Percentiles rank a stretch among this genome's conserved stretches.
phyloP scores from a whole-genome alignment of 257 asterid genomes.

The Rauvolfia tetraphylla region DNA sequence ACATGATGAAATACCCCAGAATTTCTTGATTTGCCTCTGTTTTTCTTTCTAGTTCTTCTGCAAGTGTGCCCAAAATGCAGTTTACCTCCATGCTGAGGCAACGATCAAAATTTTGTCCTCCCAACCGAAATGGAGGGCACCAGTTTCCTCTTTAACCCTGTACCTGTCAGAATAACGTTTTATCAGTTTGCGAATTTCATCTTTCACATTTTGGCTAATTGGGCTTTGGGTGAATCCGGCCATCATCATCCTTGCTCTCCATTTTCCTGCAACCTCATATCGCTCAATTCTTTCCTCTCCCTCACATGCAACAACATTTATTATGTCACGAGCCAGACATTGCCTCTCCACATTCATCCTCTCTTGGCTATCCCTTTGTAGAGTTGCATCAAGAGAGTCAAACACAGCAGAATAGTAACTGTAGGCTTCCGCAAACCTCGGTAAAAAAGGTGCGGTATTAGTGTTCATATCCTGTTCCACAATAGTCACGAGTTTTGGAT shows the following conservation, averaged over 20 bases:
- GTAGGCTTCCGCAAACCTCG: constrained; percentile 77
- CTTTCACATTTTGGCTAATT: constrained; percentile 51
- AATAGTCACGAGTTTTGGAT: constrained; percentile 76
- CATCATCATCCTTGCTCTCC: constrained; percentile 98
- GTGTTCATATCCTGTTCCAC: constrained; percentile 93
- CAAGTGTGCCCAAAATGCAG: neutral
- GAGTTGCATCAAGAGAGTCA: constrained; percentile 83
- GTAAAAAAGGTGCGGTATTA: constrained; percentile 75
- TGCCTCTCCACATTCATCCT: constrained; percentile 86
- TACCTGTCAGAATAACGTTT: constrained; percentile 63
- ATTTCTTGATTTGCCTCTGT: neutral
- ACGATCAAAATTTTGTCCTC: constrained; percentile 74
- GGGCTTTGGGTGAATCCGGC: constrained; percentile 77
- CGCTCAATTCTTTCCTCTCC: constrained; percentile 91
- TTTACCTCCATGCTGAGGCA: constrained; percentile 75
- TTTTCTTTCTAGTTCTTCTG: neutral
- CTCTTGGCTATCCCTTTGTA: constrained; percentile 68
- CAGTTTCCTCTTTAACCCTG: constrained; percentile 60
- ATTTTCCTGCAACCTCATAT: constrained; percentile 91
- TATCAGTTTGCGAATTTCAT: constrained; percentile 56
- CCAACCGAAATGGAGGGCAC: constrained; percentile 92
- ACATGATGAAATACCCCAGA: neutral
- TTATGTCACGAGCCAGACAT: constrained; percentile 87
- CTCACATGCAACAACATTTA: constrained; percentile 84
- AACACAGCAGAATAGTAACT: constrained; percentile 72